Conservation (phyloP, 2,329 filamentous ascomycete genomes). For the Neoscytalidium dimidiatum region DNA sequence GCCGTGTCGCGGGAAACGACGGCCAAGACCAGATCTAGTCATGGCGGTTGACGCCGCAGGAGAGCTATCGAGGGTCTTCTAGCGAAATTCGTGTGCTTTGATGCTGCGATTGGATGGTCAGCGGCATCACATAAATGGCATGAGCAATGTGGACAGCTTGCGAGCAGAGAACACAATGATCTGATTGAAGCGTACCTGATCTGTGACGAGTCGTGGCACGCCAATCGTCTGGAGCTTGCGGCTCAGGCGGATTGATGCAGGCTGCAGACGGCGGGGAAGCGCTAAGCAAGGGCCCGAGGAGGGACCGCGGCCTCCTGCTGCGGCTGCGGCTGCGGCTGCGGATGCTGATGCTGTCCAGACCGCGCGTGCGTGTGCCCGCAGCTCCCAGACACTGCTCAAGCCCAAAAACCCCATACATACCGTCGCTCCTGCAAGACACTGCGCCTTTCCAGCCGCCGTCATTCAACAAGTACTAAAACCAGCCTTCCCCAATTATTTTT, state of each 20-base stretch:
- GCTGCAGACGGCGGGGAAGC: neutral
- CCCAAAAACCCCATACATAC: neutral
- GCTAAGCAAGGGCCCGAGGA: neutral
- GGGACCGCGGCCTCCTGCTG: neutral
- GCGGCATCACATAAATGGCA: neutral
- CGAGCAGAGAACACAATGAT: neutral
- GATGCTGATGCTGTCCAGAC: conserved; percentile 10
- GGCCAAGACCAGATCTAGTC: neutral
- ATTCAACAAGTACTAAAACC: neutral
- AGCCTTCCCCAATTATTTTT: neutral
- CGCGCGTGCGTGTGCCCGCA: neutral
- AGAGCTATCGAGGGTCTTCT: neutral
- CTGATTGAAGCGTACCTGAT: conserved; percentile 12
- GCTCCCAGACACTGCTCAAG: neutral
- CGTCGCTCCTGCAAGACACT: neutral
- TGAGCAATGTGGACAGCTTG: neutral
- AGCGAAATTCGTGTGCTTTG: too few species aligned
- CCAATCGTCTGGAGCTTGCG: conserved; percentile 4
- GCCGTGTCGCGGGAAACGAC: neutral
- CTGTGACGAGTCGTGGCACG: conserved; percentile 2
- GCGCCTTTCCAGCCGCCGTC: neutral
- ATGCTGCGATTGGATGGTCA: neutral
- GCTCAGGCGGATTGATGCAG: neutral
- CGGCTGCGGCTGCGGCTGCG: neutral
- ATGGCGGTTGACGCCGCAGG: neutral